Percentiles rank a stretch among this genome's conserved stretches.
Conservation (phyloP, 1,139 yeast genomes). For the Pichia sp. region DNA sequence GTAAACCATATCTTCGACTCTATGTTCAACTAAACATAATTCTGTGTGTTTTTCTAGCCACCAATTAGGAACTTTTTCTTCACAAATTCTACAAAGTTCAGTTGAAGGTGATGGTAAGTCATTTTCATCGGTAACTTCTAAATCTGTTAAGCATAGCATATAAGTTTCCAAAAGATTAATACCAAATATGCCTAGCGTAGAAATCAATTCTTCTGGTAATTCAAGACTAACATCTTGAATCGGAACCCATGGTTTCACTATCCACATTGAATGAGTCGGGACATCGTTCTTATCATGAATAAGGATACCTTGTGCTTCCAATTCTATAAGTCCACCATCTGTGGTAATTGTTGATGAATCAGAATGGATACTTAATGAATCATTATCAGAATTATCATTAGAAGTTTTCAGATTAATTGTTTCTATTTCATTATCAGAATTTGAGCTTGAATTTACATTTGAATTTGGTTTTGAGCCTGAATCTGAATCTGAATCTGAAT, state of each 20-base stretch:
- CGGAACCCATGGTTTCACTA: conserved; percentile 70
- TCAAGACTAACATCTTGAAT: conserved; percentile 54
- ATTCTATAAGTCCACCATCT: conserved; percentile 58
- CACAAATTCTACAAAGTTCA: conserved; percentile 88
- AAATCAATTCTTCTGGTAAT: conserved; percentile 60
- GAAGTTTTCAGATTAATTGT: conserved; percentile 6
- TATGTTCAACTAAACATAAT: conserved; percentile 79
- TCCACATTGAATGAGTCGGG: conserved; percentile 93
- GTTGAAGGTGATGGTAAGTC: conserved; percentile 70
- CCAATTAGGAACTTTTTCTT: conserved; percentile 90
- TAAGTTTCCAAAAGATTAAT: conserved; percentile 77
- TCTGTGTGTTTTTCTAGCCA: conserved; percentile 91
- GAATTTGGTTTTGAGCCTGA: background rate
- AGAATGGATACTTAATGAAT: conserved; percentile 26
- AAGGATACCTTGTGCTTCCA: conserved; percentile 94
- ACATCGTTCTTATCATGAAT: conserved; percentile 59
- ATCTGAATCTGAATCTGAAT: background rate
- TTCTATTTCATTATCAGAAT: conserved; percentile 20
- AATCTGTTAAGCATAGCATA: conserved; percentile 54
- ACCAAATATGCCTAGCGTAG: conserved; percentile 74
- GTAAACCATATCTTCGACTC: conserved; percentile 75
- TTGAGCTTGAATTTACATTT: background rate
- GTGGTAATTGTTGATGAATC: conserved; percentile 27
- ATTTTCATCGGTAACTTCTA: conserved; percentile 55
- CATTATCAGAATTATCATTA: conserved; percentile 19